phyloP scores from a whole-genome alignment of 2,329 filamentous ascomycete species.

The Aspergillus awamori region DNA sequence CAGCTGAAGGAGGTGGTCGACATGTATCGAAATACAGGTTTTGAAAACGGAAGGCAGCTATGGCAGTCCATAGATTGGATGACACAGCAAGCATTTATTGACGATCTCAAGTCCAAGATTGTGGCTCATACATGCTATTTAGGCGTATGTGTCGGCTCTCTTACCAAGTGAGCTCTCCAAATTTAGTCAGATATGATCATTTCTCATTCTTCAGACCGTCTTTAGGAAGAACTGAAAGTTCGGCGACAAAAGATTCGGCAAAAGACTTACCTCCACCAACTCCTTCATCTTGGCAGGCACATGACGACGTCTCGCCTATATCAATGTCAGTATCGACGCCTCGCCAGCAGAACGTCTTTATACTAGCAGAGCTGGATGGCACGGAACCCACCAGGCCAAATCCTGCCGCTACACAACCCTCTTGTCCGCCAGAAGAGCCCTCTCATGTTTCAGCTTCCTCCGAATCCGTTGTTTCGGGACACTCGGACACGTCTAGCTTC shows the following conservation, averaged over 20 bases:
- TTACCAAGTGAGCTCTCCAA: slow-evolving; percentile 28
- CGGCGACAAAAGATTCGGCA: slow-evolving; percentile 26
- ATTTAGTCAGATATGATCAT: too few species aligned
- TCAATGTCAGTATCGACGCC: background rate
- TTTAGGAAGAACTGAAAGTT: slow-evolving; percentile 26
- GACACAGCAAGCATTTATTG: slow-evolving; percentile 30
- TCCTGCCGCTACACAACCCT: background rate
- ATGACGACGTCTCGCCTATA: background rate
- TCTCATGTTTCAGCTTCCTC: slow-evolving; percentile 24
- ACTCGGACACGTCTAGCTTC: slow-evolving; percentile 22
- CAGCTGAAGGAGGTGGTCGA: slow-evolving; percentile 27
- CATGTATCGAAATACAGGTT: slow-evolving; percentile 25
- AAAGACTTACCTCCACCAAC: slow-evolving; percentile 18
- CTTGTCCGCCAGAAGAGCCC: background rate
- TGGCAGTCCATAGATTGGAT: slow-evolving; percentile 35
- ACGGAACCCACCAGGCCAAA: background rate
- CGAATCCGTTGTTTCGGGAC: slow-evolving; percentile 21
- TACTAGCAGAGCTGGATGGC: background rate
- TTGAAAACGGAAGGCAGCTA: slow-evolving; percentile 27
- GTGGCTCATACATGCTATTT: slow-evolving; percentile 35
- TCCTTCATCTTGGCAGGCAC: background rate
- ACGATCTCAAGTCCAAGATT: slow-evolving; percentile 32
- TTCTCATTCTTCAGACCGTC: slow-evolving; percentile 25
- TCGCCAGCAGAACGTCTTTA: background rate
- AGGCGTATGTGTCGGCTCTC: slow-evolving; percentile 32